phyloP scores from a whole-genome alignment of 257 asterid genomes.

The Echium plantagineum region DNA sequence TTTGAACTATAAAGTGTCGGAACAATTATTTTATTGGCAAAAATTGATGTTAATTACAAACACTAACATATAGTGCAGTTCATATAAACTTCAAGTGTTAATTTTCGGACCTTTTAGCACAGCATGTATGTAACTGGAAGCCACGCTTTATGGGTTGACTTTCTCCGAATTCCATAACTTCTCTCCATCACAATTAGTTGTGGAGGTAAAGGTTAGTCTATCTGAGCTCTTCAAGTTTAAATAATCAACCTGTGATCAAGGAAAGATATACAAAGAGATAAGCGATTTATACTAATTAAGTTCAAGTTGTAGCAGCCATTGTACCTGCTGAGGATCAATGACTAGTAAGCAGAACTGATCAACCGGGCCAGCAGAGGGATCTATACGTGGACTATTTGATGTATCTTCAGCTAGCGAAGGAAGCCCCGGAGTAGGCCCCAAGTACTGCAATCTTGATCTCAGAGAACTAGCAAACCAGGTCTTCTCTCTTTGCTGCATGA shows the following conservation, averaged over 20 bases:
- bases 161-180: constrained; percentile 48
- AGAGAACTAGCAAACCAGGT: constrained; percentile 77
- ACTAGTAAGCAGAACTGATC: constrained; percentile 61
- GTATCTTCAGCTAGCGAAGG: constrained; percentile 36
- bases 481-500: constrained; percentile 65
- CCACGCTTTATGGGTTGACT: constrained; percentile 39
- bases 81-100: neutral
- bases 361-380: constrained; percentile 62
- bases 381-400: constrained; percentile 25
- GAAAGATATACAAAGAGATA: neutral
- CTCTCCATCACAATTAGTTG: constrained; percentile 25
- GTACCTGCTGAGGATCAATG: constrained; percentile 76
- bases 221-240: constrained; percentile 70
- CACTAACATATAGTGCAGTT: constrained; percentile 1
- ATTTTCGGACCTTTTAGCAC: constrained; percentile 5
- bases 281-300: constrained; percentile 2
- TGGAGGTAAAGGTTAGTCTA: constrained; percentile 43
- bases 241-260: constrained; percentile 62
- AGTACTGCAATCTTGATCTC: constrained; percentile 70
- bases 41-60: constrained; percentile 1
- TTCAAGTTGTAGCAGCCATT: constrained; percentile 3
- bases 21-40: neutral
- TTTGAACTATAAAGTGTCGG: neutral
- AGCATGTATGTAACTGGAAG: neutral
- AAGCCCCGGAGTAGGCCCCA: constrained; percentile 53